A percentile compares a stretch with the other conserved stretches of the same genome.
These are phyloP conservation scores for Didymella pinodella DNA, from an alignment of 2,329 filamentous ascomycete genomes.

Conservation along the genomic window DNA sequence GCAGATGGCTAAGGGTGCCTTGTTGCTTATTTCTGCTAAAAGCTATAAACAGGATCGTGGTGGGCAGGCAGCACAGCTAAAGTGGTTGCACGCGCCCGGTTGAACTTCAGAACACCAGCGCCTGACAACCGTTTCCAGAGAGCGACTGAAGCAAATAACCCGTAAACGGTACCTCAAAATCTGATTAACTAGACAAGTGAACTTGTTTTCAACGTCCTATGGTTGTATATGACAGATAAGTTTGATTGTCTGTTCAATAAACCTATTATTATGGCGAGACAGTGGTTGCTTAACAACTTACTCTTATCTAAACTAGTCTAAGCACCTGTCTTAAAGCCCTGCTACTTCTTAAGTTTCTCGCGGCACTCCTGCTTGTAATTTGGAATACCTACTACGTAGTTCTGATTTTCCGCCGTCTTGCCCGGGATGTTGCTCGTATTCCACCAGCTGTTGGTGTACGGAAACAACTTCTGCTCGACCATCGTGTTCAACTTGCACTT, in stretches of 20 bases:
- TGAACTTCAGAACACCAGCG: no score
- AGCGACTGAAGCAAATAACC: no score
- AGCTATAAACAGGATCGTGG: no score
- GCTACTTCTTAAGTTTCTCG: slow-evolving; percentile 31
- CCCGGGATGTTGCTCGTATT: slow-evolving; percentile 53
- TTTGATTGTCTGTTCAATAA: background rate
- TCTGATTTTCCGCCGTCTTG: slow-evolving; percentile 53
- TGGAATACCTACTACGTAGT: slow-evolving; percentile 48
- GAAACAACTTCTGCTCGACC: slow-evolving; percentile 45
- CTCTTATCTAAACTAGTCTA: background rate
- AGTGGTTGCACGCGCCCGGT: no score
- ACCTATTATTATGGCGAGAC: background rate
- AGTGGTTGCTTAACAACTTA: background rate
- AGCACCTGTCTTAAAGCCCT: slow-evolving; percentile 35
- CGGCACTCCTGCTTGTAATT: slow-evolving; percentile 31
- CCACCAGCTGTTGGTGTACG: slow-evolving; percentile 53
- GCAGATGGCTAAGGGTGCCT: no score
- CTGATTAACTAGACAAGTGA: no score
- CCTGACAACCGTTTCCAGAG: no score
- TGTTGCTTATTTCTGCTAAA: no score
- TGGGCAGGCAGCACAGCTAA: no score
- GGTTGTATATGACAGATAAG: no score
- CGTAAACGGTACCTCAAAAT: no score
- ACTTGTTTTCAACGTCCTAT: no score
- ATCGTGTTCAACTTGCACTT: slow-evolving; percentile 46